Base-by-base conservation (phyloP, 345 rosid genomes). In the Eucalyptus sp. region DNA sequence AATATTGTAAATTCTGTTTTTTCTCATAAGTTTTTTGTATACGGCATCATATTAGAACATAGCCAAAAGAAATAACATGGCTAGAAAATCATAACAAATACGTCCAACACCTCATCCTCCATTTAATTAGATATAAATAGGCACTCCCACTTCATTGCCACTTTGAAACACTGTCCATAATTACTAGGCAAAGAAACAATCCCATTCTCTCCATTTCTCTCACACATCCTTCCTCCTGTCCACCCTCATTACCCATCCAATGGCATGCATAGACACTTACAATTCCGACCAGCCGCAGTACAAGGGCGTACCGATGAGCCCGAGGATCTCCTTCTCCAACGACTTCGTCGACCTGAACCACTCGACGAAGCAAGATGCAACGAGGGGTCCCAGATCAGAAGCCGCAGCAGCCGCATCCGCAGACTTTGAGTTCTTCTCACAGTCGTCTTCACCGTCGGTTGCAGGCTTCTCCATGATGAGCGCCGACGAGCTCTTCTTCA, bases 311-410 rank as follows among this genome's bases (percentile, higher is more conserved):
- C 94, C 95, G 25, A 93, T 93, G 93, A 94, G 97, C 91, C 98
- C 99, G 13, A 95, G 99, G 94, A 96, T 96, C 93, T 96, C 99
- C 68, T 96, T 96, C 93, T 96, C 99, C 43, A 96, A 94, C 87
- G 99, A 96, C 89, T 96, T 96, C 90, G 46, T 71, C 14, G 81
- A 71, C 81, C 46, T 25, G 13, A 71, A 71, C 13, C 7, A 37
- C 27, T 71, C 46, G 14, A 3, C 44, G 81, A 71, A 68, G 95
- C 89, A 76, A 98, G 95, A 90, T 86, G 96, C 95, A 93, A 90
- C 94, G 93, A 87, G 86, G 88, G 85, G 13, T 79, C 49, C 88
- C 16, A 90, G 91, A 49, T 87, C 90, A 79, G 89, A 90, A 88
- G 91, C 90, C 44, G 89, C 29, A 6, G n/a, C 33, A 29, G 88